phyloP scores from a whole-genome alignment of 306 rosid genomes.

The Abrus precatorius region DNA sequence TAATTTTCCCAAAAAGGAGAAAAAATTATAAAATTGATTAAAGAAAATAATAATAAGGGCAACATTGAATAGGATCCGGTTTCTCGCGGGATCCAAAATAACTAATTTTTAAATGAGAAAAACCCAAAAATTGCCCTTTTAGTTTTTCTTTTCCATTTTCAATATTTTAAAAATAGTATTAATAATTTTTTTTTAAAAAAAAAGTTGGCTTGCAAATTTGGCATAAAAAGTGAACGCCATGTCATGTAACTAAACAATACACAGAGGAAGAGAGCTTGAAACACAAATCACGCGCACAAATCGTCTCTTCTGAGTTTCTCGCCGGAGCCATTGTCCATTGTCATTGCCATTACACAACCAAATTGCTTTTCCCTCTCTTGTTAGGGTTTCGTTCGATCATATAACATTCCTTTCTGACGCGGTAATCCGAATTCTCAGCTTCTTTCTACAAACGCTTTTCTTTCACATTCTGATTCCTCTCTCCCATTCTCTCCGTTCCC shows the following conservation, averaged over 20 bases:
- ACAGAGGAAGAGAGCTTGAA: constrained; percentile 23
- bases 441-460: neutral
- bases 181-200: neutral
- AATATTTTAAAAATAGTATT: neutral
- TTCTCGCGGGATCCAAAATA: constrained; percentile 46
- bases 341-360: constrained; percentile 39
- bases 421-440: constrained; percentile 64
- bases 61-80: neutral
- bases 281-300: constrained; percentile 47
- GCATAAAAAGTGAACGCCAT: constrained; percentile 4
- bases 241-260: neutral
- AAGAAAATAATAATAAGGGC: neutral
- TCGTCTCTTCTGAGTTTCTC: constrained; percentile 38
- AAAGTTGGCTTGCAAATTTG: constrained; percentile 22
- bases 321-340: constrained; percentile 20
- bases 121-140: neutral
- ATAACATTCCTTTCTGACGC: constrained; percentile 32
- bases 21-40: constrained; percentile 3
- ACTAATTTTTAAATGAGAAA: constrained; percentile 41
- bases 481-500: neutral
- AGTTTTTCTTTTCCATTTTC: neutral
- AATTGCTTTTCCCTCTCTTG: constrained; percentile 41
- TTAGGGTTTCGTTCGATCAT: constrained; percentile 60
- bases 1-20: neutral
- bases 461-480: neutral